Percentiles rank a stretch among this genome's conserved stretches.
These are phyloP conservation scores for Candida easanensis DNA, from an alignment of 805 yeast genomes.

Conservation along the genomic window DNA sequence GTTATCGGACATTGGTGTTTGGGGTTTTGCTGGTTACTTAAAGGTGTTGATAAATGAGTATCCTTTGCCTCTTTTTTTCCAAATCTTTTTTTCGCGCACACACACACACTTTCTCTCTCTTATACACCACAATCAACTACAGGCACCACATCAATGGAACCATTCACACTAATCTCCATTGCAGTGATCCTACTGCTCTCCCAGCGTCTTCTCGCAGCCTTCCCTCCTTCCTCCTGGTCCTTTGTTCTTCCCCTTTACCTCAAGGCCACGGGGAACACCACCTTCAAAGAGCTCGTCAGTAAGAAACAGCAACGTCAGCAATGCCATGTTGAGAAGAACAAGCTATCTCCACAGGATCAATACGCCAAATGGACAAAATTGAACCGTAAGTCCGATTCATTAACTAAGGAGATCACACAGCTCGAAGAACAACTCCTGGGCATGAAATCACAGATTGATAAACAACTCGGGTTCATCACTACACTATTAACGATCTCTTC, in stretches of 20 bases:
- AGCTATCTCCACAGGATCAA: conserved; percentile 84
- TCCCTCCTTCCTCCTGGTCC: conserved; percentile 10
- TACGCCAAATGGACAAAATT: conserved; percentile 95
- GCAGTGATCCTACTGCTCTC: conserved; percentile 6
- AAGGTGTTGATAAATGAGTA: too few relatives aligned
- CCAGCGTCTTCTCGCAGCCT: conserved; percentile 10
- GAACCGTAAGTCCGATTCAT: conserved; percentile 45
- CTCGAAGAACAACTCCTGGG: conserved; percentile 5
- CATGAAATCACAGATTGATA: conserved; percentile 4
- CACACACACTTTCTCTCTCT: too few relatives aligned
- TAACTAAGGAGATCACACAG: conserved; percentile 10
- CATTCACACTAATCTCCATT: conserved; percentile 8
- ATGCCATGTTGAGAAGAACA: conserved; percentile 50
- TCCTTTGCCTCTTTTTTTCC: too few relatives aligned
- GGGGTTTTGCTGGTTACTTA: conserved; percentile 2
- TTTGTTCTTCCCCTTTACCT: conserved; percentile 10
- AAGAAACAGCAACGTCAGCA: conserved; percentile 43
- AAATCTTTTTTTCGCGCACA: too few relatives aligned
- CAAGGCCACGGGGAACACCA: conserved; percentile 7
- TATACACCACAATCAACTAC: not conserved
- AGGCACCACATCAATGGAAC: conserved; percentile 6
- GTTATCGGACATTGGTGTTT: conserved; percentile 19
- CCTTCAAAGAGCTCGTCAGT: conserved; percentile 21
- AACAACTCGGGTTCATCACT: not conserved
- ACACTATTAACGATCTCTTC: conserved; percentile 2